These are phyloP conservation scores for Trichoderma sp. DNA, from an alignment of 2,329 filamentous ascomycete genomes.

Conservation along the genomic window DNA sequence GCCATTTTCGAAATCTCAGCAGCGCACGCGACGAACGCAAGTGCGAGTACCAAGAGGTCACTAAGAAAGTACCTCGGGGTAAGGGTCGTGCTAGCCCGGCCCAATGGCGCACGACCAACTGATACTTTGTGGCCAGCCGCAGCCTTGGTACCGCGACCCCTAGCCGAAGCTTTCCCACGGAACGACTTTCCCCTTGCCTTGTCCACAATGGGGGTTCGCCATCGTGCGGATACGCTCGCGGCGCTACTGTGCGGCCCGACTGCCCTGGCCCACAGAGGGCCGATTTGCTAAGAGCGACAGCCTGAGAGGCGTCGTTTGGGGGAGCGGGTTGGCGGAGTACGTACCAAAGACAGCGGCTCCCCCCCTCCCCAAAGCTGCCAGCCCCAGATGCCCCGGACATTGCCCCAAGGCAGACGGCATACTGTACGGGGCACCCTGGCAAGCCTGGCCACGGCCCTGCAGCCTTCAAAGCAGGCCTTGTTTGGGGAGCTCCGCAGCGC, in stretches of 20 bases:
- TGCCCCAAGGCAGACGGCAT: background rate
- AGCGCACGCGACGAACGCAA: conserved; percentile 4
- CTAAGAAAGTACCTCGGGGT: conserved; percentile 7
- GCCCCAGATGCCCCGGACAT: conserved; percentile 17
- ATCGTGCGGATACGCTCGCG: conserved; percentile 20
- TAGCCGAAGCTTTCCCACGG: conserved; percentile 8
- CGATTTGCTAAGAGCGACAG: background rate
- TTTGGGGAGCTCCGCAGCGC: conserved; percentile 19
- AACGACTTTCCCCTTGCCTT: conserved; percentile 6
- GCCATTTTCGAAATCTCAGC: conserved; percentile 10
- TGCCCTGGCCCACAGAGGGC: conserved; percentile 11
- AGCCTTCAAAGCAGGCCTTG: background rate
- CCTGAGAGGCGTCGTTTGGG: background rate
- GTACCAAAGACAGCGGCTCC: background rate
- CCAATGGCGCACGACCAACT: background rate
- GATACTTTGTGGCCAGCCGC: background rate
- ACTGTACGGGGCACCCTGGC: background rate
- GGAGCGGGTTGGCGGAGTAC: background rate
- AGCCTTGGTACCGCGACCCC: background rate
- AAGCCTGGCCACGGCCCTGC: background rate
- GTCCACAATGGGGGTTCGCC: conserved; percentile 17
- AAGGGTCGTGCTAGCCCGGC: background rate
- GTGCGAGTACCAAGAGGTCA: background rate
- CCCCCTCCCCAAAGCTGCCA: background rate
- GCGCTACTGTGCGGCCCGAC: conserved; percentile 25